Percentiles rank a stretch among this genome's conserved stretches.
phyloP scores from a whole-genome alignment of 108 stramenopile species.

The Aurantiochytrium sp. region DNA sequence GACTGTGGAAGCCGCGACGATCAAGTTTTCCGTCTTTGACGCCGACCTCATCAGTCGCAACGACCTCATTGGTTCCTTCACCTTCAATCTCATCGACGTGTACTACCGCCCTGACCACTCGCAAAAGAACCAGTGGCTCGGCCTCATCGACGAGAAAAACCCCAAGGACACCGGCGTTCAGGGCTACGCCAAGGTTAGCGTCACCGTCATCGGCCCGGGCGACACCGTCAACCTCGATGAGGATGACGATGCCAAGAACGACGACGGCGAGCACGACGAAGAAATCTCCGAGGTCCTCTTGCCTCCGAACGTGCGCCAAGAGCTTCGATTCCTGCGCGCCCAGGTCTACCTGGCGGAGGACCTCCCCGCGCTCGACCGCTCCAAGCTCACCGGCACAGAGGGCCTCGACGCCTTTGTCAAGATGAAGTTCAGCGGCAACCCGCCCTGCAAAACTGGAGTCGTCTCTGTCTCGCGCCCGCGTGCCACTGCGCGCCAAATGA shows the following conservation, averaged over 20 bases:
- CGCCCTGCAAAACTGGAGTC: not conserved
- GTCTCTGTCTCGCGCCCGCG: not conserved
- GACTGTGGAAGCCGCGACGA: constrained; percentile 41
- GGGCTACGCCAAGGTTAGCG: constrained; percentile 57
- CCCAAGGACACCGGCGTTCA: constrained; percentile 50
- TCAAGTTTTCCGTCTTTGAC: constrained; percentile 40
- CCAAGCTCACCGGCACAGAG: not conserved
- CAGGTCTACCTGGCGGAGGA: constrained; percentile 40
- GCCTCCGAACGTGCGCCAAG: constrained; percentile 11
- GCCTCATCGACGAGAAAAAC: constrained; percentile 54
- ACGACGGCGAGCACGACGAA: constrained; percentile 32
- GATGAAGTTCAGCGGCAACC: constrained; percentile 32
- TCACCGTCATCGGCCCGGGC: constrained; percentile 58
- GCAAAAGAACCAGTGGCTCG: constrained; percentile 59
- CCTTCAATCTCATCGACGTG: constrained; percentile 32
- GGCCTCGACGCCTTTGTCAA: constrained; percentile 53
- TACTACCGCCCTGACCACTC: constrained; percentile 51
- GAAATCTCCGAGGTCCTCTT: constrained; percentile 9
- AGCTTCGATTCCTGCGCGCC: constrained; percentile 35
- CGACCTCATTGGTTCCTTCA: constrained; percentile 44
- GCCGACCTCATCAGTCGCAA: constrained; percentile 32
- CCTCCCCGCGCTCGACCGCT: constrained; percentile 44
- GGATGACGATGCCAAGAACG: constrained; percentile 21
- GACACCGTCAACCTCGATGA: constrained; percentile 49
- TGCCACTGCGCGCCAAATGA: not conserved